Percentiles rank a stretch among this genome's conserved stretches.
Conservation (phyloP, 2,329 filamentous ascomycete species). For the Nothophaeocryptopus gaeumannii region DNA sequence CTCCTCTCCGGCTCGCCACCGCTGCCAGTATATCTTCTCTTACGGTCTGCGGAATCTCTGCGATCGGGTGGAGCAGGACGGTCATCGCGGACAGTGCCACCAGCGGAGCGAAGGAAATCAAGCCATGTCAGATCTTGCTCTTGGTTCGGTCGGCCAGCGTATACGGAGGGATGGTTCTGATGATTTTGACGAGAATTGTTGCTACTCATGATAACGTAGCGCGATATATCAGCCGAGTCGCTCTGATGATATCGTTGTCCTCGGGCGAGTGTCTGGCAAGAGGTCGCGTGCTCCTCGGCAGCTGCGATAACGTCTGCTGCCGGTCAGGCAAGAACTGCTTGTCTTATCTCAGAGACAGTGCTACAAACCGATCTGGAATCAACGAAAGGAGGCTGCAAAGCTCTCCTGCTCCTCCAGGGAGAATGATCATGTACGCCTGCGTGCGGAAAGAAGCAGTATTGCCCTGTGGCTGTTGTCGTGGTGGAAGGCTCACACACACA, state of each 20-base stretch:
- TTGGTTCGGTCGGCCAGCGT: constrained; percentile 7
- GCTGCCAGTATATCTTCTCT: constrained; percentile 28
- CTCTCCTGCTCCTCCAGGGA: background rate
- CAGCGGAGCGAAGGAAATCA: constrained; percentile 27
- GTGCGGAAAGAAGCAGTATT: background rate
- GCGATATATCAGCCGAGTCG: background rate
- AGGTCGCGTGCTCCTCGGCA: constrained; percentile 15
- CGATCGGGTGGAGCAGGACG: constrained; percentile 2
- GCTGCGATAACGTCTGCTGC: constrained; percentile 6
- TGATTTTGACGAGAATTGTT: no score
- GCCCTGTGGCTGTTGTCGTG: background rate
- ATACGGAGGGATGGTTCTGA: background rate
- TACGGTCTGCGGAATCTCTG: constrained; percentile 27
- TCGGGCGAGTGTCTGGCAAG: background rate
- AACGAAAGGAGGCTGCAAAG: background rate
- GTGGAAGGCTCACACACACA: no score
- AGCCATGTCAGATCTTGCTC: constrained; percentile 24
- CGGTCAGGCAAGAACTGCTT: constrained; percentile 5
- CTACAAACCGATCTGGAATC: constrained; percentile 7
- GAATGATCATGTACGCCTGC: constrained; percentile 1
- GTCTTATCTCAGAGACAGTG: constrained; percentile 5
- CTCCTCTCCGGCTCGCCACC: constrained; percentile 20
- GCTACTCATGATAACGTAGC: constrained; percentile 3
- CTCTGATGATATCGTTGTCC: no score
- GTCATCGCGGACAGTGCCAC: constrained; percentile 18